Base-by-base conservation (phyloP, 1,139 yeast genomes). In the Candida freyschussii region DNA sequence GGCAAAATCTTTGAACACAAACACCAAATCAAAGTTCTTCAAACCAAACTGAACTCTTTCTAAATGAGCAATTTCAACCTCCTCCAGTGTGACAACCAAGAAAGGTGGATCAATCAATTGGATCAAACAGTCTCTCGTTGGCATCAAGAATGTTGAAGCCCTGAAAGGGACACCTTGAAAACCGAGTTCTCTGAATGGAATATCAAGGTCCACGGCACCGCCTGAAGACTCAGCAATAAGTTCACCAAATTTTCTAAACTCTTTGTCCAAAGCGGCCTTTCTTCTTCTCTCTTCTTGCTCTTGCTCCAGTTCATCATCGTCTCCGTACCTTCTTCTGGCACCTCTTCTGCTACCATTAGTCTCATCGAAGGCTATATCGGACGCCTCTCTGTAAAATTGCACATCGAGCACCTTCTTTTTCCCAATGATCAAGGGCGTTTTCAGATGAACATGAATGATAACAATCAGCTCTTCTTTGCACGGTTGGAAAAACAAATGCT, bases 11-110 rank as follows among this genome's bases (percentile, higher is more conserved):
- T 89, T 91, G 63, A 84, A 89, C 5, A 93, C 91, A 59, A 91
- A 86, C 17, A 91, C 98, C 60, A 91, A 64, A 66, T 91, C 99
- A 53, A 91, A 93, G 63, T 93, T 93, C 63, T 87, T 87, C 53
- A 91, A 72, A 2, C 99, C 99, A 57, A 91, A 93, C 58, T 89
- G 96, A 24, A 91, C 95, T 68, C 99, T 81, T 69, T 91, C 99
- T 53, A 91, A 69, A 58, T 91, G 95, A 12, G 95, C 96, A 41
- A 91, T 70, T 63, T 91, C 99, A 45, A 91, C 84, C 53, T 91
- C 98, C 47, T 79, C 87, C 45, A 91, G 67, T 4, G 95, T 85
- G 21, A 91, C 79, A 24, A 91, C 97, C 57, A 89, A 65, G 55
- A 89, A 93, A 29, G 98, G 98, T 7, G 96, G 94, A 56, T 91